phyloP scores from a whole-genome alignment of 2,329 filamentous ascomycete genomes.

The Alternaria burnsii region DNA sequence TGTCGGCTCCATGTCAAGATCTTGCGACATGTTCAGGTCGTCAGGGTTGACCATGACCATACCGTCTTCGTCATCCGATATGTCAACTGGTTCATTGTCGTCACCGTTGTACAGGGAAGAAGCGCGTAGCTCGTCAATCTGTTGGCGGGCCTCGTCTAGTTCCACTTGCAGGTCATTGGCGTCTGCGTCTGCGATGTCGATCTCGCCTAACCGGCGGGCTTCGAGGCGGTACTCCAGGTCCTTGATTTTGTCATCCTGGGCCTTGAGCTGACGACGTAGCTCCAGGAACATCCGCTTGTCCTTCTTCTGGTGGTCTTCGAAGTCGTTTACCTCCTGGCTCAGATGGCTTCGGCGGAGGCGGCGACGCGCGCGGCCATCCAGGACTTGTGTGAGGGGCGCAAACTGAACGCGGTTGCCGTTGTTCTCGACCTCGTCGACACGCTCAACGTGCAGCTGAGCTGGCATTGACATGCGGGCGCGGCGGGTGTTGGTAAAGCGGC shows the following conservation, averaged over 20 bases:
- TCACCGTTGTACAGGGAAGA: conserved; percentile 43
- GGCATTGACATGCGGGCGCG: conserved; percentile 49
- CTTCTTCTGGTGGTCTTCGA: conserved; percentile 50
- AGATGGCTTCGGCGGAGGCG: conserved; percentile 53
- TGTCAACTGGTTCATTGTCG: conserved; percentile 31
- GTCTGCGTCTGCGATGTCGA: conserved; percentile 50
- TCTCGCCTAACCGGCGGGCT: conserved; percentile 48
- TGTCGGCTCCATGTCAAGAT: conserved; percentile 38
- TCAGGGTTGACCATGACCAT: conserved; percentile 45
- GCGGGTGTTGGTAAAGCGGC: conserved; percentile 36
- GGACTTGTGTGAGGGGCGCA: conserved; percentile 43
- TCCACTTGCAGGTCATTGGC: conserved; percentile 45
- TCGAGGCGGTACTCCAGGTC: conserved; percentile 51
- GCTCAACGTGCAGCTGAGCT: conserved; percentile 41
- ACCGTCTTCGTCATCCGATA: conserved; percentile 42
- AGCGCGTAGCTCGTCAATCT: conserved; percentile 47
- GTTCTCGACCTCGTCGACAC: conserved; percentile 34
- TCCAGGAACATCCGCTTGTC: conserved; percentile 50
- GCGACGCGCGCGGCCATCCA: conserved; percentile 46
- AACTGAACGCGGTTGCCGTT: conserved; percentile 43
- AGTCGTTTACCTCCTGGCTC: conserved; percentile 52
- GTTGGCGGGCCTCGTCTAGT: conserved; percentile 45
- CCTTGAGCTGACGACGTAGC: conserved; percentile 48
- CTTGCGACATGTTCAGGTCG: conserved; percentile 43
- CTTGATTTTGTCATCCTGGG: conserved; percentile 47